Conservation (phyloP, 495 filamentous ascomycete genomes). For the Thermothielavioides terrestris region DNA sequence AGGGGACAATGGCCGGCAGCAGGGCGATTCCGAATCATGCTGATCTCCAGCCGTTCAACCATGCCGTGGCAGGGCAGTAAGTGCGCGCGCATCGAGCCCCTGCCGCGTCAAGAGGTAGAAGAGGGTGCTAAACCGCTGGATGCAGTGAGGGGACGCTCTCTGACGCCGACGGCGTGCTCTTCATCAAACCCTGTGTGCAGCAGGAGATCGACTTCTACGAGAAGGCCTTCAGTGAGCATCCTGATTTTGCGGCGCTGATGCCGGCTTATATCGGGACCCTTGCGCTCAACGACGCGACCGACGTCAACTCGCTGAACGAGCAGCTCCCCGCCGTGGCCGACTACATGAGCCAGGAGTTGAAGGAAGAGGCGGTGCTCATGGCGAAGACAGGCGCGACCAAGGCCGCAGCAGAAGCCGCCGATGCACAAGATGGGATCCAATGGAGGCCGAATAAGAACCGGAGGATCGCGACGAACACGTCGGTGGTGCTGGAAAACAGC, state of each 20-base stretch:
- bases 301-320: slow-evolving; percentile 42
- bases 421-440: slow-evolving; percentile 15
- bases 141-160: slow-evolving; percentile 83
- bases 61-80: slow-evolving; percentile 92
- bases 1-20: slow-evolving; percentile 24
- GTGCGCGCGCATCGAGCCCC: slow-evolving; percentile 31
- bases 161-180: slow-evolving; percentile 71
- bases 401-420: slow-evolving; percentile 19
- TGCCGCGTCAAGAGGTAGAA: neutral
- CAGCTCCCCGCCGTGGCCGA: slow-evolving; percentile 38
- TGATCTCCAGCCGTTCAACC: slow-evolving; percentile 61
- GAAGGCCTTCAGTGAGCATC: slow-evolving; percentile 53
- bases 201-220: slow-evolving; percentile 92
- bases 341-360: slow-evolving; percentile 35
- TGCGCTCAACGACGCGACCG: slow-evolving; percentile 37
- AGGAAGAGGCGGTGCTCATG: slow-evolving; percentile 30
- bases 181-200: slow-evolving; percentile 90
- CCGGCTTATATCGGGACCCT: slow-evolving; percentile 79
- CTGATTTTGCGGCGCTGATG: slow-evolving; percentile 67
- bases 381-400: slow-evolving; percentile 22
- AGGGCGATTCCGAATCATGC: slow-evolving; percentile 37
- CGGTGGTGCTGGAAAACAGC: slow-evolving; percentile 82
- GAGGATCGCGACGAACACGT: slow-evolving; percentile 61
- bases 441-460: slow-evolving; percentile 36
- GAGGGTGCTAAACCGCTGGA: neutral